Evolutionary conservation across 2,329 filamentous ascomycete genomes (phyloP).

Genomic region (Paecilomyces formosus): DNA sequence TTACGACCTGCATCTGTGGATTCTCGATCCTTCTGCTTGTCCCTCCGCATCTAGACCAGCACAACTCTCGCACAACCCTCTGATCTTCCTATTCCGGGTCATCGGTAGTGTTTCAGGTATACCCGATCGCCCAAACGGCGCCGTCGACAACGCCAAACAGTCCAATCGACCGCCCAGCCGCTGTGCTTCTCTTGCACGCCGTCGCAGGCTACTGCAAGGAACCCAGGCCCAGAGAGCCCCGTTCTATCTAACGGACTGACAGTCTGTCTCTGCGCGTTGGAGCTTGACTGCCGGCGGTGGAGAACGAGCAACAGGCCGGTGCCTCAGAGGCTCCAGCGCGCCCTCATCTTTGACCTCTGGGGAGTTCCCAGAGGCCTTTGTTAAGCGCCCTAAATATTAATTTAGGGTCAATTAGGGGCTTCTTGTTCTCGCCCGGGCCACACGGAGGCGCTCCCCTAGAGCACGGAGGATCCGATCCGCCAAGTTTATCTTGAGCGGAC

Average conservation of each 20-base stretch:
- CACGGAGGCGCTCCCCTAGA: not conserved
- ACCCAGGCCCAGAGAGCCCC: not conserved
- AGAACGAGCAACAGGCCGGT: not conserved
- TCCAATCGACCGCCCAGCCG: not conserved
- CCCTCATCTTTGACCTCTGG: not conserved
- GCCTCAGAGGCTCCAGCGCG: not conserved
- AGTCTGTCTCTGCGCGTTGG: not conserved
- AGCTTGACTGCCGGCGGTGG: not conserved
- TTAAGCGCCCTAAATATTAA: not conserved
- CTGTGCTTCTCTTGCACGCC: not conserved
- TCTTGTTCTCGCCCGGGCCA: not conserved
- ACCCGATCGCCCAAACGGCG: not conserved
- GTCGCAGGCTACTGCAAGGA: not conserved
- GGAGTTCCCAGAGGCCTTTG: not conserved
- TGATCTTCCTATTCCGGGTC: not conserved
- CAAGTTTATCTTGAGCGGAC: not conserved
- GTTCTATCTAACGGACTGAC: not conserved
- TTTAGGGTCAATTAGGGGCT: not conserved
- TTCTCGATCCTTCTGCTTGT: conserved; percentile 2
- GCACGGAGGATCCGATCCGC: not conserved
- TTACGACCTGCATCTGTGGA: not conserved
- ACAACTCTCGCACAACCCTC: not conserved
- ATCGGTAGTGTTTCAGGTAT: not conserved
- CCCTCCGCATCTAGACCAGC: not conserved
- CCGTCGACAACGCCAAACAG: not conserved